A percentile compares a stretch with the other conserved stretches of the same genome.
Evolutionary conservation across 345 rosid species (phyloP).

Genomic region (Corchorus olitorius): DNA sequence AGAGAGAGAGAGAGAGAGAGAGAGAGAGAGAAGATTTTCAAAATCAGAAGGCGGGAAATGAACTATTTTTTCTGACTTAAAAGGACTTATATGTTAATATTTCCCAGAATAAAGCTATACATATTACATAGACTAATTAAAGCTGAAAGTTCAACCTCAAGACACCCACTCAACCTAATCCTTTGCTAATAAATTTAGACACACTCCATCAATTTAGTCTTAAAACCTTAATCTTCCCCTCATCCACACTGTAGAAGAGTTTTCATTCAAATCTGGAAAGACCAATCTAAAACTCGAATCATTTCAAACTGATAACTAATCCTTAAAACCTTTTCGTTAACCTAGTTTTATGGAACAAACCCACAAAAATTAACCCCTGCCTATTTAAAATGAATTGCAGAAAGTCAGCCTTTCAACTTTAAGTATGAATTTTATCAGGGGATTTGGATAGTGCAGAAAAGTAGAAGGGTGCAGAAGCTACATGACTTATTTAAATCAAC

Average conservation of each 20-base stretch:
- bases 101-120: background rate
- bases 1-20: too few species aligned
- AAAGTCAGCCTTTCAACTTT: constrained; percentile 8
- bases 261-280: constrained; percentile 11
- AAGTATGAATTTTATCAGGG: background rate
- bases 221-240: background rate
- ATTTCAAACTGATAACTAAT: background rate
- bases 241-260: background rate
- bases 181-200: background rate
- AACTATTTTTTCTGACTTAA: background rate
- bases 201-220: background rate
- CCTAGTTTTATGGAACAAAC: background rate
- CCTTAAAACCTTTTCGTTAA: background rate
- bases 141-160: background rate
- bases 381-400: background rate
- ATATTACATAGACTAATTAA: background rate
- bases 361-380: background rate
- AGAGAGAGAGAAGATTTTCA: background rate
- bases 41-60: too few species aligned
- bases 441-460: background rate
- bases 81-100: background rate
- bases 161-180: background rate
- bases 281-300: constrained; percentile 8
- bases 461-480: background rate
- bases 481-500: background rate